Conservation (phyloP, 139 green algal species). For the Chlamydomonas sphaeroides region DNA sequence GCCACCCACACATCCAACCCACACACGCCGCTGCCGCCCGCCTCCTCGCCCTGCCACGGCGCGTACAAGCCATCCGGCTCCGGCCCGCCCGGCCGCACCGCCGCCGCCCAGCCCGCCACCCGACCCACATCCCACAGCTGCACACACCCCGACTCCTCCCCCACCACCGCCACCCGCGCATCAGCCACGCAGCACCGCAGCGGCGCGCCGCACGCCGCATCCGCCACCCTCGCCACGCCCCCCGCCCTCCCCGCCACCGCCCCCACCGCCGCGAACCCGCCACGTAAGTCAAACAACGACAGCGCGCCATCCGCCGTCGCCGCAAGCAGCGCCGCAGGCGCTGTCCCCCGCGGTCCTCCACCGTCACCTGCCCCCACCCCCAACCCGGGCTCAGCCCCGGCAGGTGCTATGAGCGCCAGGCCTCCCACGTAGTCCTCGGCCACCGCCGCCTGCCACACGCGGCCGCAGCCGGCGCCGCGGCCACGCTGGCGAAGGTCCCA, state of each 20-base stretch:
- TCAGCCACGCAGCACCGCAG: constrained; percentile 72
- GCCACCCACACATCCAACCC: constrained; percentile 17
- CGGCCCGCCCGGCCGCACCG: constrained; percentile 1
- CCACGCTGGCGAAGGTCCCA: constrained; percentile 64
- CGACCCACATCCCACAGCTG: constrained; percentile 68
- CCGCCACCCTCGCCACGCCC: constrained; percentile 1
- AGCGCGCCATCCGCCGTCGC: constrained; percentile 49
- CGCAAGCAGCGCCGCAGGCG: constrained; percentile 11
- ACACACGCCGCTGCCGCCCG: neutral
- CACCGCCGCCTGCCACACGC: constrained; percentile 39
- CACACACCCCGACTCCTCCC: constrained; percentile 66
- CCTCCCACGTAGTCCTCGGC: constrained; percentile 75
- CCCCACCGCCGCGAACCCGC: neutral
- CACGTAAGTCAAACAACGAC: constrained; percentile 46
- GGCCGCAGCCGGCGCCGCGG: neutral
- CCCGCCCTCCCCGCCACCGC: neutral
- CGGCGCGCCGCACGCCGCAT: constrained; percentile 46
- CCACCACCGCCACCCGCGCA: constrained; percentile 57
- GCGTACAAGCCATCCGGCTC: constrained; percentile 43
- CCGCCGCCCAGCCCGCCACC: constrained; percentile 2
- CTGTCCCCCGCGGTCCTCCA: neutral
- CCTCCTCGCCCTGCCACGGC: constrained; percentile 34
- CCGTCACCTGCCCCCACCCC: constrained; percentile 2
- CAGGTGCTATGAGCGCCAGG: constrained; percentile 49
- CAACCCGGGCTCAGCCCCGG: neutral